Base-by-base conservation (phyloP, 1,284 basidiomycete species). In the Ustilago tritici region DNA sequence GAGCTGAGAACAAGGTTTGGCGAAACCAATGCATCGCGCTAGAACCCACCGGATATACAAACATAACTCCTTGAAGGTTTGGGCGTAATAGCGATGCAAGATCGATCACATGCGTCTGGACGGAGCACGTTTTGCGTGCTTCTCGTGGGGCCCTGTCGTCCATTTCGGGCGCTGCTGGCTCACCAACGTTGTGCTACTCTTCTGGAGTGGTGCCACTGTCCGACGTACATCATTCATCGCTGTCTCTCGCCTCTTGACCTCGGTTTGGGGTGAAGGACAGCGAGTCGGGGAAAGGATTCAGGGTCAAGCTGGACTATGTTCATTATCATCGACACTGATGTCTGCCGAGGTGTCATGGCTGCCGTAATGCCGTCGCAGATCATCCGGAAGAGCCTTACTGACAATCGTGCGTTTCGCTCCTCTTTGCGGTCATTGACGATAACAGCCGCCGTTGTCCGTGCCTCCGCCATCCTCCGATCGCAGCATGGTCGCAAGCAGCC, bases 51-150 rank as follows among this genome's bases (percentile, higher is more conserved):
- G 79, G 82, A 83, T 67, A 57, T 55, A 47, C 23, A 61, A 46
- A 52, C n/a, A 49, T 47, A 31, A 49, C 61, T 52, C 66, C 56
- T 76, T 83, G 84, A 85, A 69, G 82, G 83, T 76, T 63, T 64
- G 84, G 84, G 84, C 80, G 84, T 85, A 85, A 77, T 71, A 80
- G 81, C 64, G 82, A 81, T 85, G 84, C 84, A 61, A 85, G 12
- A 85, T 53, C 64, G 53, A 81, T 32, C 17, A 50, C 14, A 15
- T 19, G 54, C 70, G 65, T 73, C 55, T 49, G 61, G 65, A 62
- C 71, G 61, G 62, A 61, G 59, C 58, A 40, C 41, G 34, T 43
- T 28, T 56, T 34, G 58, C 31, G 32, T 46, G 28, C 56, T 67
- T 61, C 61, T 72, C 53, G 70, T 61, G 65, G 70, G 65, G 65